These are phyloP conservation scores for Ceratobasidium sp. DNA, from an alignment of 1,284 basidiomycete species.

Conservation along the genomic window DNA sequence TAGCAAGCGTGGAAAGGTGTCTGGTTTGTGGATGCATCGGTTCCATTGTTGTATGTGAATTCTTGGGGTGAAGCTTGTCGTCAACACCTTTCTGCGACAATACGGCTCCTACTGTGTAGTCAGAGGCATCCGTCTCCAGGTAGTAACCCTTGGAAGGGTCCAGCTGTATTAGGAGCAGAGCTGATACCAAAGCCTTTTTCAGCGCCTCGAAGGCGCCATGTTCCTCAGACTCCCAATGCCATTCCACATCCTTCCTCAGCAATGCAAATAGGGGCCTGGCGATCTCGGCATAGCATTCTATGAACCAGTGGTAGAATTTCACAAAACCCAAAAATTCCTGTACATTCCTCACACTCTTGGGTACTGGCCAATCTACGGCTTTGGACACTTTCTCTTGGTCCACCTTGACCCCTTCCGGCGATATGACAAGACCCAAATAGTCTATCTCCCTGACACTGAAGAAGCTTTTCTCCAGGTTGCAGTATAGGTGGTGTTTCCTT, in stretches of 20 bases:
- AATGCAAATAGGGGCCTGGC: background rate
- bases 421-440: constrained; percentile 50
- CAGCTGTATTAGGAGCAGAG: background rate
- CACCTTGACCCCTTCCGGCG: constrained; percentile 47
- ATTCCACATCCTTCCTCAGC: background rate
- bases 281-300: constrained; percentile 34
- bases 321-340: constrained; percentile 50
- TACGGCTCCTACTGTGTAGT: constrained; percentile 46
- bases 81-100: constrained; percentile 44
- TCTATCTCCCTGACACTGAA: constrained; percentile 47
- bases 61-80: constrained; percentile 45
- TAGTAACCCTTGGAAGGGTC: background rate
- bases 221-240: background rate
- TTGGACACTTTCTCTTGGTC: constrained; percentile 48
- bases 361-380: constrained; percentile 49
- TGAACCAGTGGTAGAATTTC: constrained; percentile 46
- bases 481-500: constrained; percentile 37
- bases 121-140: constrained; percentile 47
- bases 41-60: too few species aligned
- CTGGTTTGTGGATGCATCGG: too few species aligned
- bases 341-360: constrained; percentile 46
- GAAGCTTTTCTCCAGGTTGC: constrained; percentile 49
- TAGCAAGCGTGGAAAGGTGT: too few species aligned
- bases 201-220: background rate
- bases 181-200: background rate